Evolutionary conservation across 305 asterid genomes (phyloP).

Genomic region (Fraxinus dipetala): DNA sequence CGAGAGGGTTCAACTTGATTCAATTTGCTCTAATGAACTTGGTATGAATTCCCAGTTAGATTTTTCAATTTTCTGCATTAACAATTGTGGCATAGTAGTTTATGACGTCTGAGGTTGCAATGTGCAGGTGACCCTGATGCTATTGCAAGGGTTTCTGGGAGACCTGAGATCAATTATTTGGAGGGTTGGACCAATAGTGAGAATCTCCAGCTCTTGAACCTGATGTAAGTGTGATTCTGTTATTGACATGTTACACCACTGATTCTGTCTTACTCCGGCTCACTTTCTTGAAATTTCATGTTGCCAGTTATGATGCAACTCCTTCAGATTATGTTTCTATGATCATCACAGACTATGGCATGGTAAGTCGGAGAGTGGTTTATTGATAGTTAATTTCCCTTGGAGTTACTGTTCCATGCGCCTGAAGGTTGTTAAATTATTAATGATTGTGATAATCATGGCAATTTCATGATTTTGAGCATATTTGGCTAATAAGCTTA

Average conservation of each 20-base stretch:
- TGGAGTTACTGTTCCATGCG: neutral
- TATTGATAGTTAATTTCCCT: neutral
- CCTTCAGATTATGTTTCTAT: constrained; percentile 80
- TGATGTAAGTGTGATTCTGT: constrained; percentile 46
- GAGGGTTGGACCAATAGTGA: constrained; percentile 64
- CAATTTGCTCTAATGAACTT: constrained; percentile 85
- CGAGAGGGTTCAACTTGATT: constrained; percentile 94
- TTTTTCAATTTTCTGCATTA: neutral
- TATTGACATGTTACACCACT: constrained; percentile 7
- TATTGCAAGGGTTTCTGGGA: constrained; percentile 66
- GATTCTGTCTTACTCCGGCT: constrained; percentile 14
- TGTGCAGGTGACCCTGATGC: constrained; percentile 72
- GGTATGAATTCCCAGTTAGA: constrained; percentile 41
- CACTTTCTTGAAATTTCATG: constrained; percentile 24
- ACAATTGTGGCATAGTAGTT: constrained; percentile 13
- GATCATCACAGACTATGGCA: constrained; percentile 86
- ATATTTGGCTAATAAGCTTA: neutral
- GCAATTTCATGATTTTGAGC: neutral
- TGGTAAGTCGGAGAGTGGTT: constrained; percentile 51
- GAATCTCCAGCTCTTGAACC: constrained; percentile 72
- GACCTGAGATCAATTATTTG: constrained; percentile 50
- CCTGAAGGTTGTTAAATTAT: neutral
- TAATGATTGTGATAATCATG: neutral
- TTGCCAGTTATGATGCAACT: constrained; percentile 78
- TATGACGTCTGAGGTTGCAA: constrained; percentile 26